Base-by-base conservation (phyloP, 306 rosid species). In the Castanospermum australe region DNA sequence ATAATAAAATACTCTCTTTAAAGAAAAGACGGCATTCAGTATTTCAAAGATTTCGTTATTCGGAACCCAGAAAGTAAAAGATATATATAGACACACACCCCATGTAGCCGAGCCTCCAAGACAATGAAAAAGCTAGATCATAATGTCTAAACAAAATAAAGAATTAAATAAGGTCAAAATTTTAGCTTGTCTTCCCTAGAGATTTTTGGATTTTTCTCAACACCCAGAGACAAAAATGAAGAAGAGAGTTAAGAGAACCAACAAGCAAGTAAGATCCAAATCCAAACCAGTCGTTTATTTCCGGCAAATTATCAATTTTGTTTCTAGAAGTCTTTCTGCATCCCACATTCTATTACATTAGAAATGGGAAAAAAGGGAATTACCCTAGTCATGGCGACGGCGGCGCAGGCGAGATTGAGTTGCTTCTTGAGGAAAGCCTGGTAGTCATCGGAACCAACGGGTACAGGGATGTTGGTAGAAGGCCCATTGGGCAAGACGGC, bases 381-480 rank as follows among this genome's bases (percentile, higher is more conserved):
- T 83, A 94, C 97, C 89, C 97, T 84, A 71, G 96, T 76, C 83
- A 92, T 42, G 33, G 98, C 98, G 7, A 92, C 97, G 1, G 97
- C 98, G 41, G 97, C 97, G 22, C 98, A 94, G 13, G 98, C 98
- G 30, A 89, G 92, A 67, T 91, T 81, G 83, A 94, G 97, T 81
- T 91, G 87, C 90, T 84, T 91, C 89, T 94, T 94, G 48, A 94
- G 93, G 30, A 89, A 81, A n/a, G 92, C 94, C 69, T 89, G 97
- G 57, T 92, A 94, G 15, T 91, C 92, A 17, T 88, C 91, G 2
- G 97, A 88, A 80, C 87, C 91, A 35, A 86, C 81, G 44, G 89
- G 78, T 0, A 81, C 70, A 42, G 92, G 77, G 57, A 81, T 32
- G 67, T 59, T 78, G 1, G 84, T 59, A 38, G 84, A 63, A 28